Percentiles rank a stretch among this genome's conserved stretches.
Conservation (phyloP, 192 early-diverging fungal species). For the Coemansia sp. region DNA sequence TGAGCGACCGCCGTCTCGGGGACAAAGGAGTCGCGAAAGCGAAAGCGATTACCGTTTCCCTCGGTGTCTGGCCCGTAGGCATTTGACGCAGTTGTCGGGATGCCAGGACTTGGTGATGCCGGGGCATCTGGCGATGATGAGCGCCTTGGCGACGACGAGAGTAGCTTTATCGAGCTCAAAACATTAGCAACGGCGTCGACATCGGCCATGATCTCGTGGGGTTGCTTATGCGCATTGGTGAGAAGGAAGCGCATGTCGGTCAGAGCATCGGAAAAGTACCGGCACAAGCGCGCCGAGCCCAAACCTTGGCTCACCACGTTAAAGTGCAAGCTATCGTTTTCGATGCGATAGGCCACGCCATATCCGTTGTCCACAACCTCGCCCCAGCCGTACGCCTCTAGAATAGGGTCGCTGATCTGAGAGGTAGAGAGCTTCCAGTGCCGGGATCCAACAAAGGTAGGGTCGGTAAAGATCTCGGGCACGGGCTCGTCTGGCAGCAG, state of each 20-base stretch:
- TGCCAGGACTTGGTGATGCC: background rate
- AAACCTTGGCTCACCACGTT: constrained; percentile 54
- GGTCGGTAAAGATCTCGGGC: constrained; percentile 57
- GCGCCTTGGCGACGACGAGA: constrained; percentile 40
- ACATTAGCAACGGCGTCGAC: constrained; percentile 52
- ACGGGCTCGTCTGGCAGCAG: constrained; percentile 47
- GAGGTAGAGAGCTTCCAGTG: constrained; percentile 72
- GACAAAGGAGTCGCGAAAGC: constrained; percentile 33
- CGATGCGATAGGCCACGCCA: constrained; percentile 61
- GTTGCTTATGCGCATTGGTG: constrained; percentile 52
- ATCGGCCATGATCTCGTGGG: constrained; percentile 56
- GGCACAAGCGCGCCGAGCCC: constrained; percentile 58
- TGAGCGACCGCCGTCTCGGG: constrained; percentile 18
- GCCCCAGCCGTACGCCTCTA: constrained; percentile 61
- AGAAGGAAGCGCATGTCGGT: constrained; percentile 67
- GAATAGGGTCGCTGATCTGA: constrained; percentile 59
- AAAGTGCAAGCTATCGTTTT: constrained; percentile 52
- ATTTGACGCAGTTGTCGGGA: background rate
- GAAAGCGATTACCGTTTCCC: background rate
- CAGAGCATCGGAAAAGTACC: constrained; percentile 66
- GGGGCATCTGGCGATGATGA: constrained; percentile 14
- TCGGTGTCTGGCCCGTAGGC: background rate
- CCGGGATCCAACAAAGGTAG: constrained; percentile 57
- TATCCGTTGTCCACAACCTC: constrained; percentile 63
- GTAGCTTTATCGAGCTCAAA: constrained; percentile 49